Conservation (phyloP, 805 yeast genomes). For the Lipomyces mesembrius region DNA sequence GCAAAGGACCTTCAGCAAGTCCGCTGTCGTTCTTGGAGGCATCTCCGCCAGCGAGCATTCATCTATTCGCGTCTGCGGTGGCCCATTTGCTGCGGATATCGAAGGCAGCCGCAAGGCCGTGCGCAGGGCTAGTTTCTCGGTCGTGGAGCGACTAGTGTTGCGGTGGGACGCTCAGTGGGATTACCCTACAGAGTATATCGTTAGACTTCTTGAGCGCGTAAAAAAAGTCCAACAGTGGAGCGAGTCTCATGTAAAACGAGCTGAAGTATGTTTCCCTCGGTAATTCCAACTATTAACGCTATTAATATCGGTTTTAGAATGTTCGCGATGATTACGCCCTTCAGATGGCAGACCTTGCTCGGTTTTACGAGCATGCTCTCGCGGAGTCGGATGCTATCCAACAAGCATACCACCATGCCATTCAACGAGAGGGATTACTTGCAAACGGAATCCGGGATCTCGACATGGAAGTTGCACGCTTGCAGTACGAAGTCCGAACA, state of each 20-base stretch:
- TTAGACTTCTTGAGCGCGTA: conserved; percentile 34
- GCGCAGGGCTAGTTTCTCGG: conserved; percentile 49
- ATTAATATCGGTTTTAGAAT: conserved; percentile 7
- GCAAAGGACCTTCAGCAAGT: background rate
- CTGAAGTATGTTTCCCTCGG: conserved; percentile 25
- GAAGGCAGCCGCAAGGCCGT: background rate
- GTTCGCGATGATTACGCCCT: conserved; percentile 6
- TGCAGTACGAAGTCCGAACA: conserved; percentile 68
- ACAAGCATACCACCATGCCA: conserved; percentile 33
- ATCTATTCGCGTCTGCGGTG: background rate
- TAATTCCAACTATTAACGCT: background rate
- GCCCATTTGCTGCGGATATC: background rate
- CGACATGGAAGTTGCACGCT: conserved; percentile 60
- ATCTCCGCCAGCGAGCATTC: background rate
- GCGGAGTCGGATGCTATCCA: conserved; percentile 19
- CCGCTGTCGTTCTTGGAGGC: background rate
- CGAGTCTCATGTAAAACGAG: conserved; percentile 16
- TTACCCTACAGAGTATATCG: conserved; percentile 24
- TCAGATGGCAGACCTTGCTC: conserved; percentile 22
- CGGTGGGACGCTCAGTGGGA: conserved; percentile 35
- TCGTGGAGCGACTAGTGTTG: conserved; percentile 41
- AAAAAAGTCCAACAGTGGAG: conserved; percentile 41
- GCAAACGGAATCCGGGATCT: conserved; percentile 53
- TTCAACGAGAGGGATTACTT: conserved; percentile 38
- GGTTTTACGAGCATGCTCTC: conserved; percentile 37